A percentile compares a stretch with the other conserved stretches of the same genome.
Conservation (phyloP, 23 red algal species). For the Gracilaria caudata region DNA sequence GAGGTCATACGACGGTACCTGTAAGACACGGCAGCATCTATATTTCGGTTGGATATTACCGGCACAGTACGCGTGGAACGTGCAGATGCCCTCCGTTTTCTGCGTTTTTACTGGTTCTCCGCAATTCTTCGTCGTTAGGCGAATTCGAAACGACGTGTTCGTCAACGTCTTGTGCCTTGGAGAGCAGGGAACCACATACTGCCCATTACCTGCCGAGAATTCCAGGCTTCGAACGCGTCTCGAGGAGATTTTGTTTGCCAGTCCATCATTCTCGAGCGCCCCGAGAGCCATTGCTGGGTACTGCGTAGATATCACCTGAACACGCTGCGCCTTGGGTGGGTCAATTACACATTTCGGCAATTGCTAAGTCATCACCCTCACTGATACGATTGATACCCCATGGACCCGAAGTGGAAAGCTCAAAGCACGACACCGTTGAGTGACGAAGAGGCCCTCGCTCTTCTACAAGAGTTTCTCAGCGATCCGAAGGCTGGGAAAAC, state of each 20-base stretch:
- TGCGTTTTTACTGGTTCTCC: not conserved
- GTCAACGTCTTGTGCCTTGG: not conserved
- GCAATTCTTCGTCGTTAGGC: not conserved
- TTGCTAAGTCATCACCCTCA: no score
- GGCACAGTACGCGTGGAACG: not conserved
- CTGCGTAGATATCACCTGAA: not conserved
- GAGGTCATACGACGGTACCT: no score
- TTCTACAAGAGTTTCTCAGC: not conserved
- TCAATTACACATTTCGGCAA: not conserved
- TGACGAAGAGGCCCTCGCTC: slow-evolving; percentile 1
- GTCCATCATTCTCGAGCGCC: no score
- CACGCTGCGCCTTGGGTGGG: not conserved
- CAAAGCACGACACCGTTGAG: slow-evolving; percentile 16
- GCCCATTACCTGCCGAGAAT: no score
- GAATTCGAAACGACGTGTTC: not conserved
- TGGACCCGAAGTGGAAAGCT: slow-evolving; percentile 33
- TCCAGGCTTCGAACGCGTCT: no score
- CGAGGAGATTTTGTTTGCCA: no score
- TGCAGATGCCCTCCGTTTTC: not conserved
- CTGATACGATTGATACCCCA: not conserved
- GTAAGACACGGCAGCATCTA: not conserved
- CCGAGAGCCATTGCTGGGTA: not conserved
- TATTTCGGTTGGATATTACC: not conserved
- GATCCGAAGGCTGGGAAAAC: slow-evolving; percentile 19
- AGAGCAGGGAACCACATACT: no score